Evolutionary conservation across 106 monocot genomes (phyloP).

Genomic region (Dioscorea zingiberensis): DNA sequence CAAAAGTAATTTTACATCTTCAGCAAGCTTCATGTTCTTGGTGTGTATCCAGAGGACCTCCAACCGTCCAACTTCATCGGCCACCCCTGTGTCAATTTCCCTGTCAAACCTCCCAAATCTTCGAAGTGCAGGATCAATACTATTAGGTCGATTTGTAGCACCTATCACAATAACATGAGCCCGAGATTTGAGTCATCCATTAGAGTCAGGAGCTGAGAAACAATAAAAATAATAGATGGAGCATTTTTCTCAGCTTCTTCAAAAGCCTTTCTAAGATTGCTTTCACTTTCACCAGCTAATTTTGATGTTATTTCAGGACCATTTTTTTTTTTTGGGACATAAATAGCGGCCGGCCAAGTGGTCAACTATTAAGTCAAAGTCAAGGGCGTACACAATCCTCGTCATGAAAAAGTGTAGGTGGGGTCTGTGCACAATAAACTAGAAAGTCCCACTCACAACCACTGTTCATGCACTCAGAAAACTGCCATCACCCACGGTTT

Average conservation of each 20-base stretch:
- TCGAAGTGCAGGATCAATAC: constrained; percentile 83
- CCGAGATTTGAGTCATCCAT: constrained; percentile 84
- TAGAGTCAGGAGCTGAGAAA: constrained; percentile 78
- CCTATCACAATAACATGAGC: constrained; percentile 92
- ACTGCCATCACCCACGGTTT: no score
- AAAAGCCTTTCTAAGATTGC: constrained; percentile 89
- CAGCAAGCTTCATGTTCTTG: constrained; percentile 89
- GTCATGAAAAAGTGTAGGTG: no score
- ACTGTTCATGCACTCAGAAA: no score
- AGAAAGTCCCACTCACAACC: no score
- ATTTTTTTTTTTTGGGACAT: no score
- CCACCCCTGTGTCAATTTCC: constrained; percentile 89
- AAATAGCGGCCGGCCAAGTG: no score
- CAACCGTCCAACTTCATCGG: constrained; percentile 79
- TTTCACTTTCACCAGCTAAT: constrained; percentile 91
- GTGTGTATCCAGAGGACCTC: constrained; percentile 92
- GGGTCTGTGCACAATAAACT: no score
- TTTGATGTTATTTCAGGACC: constrained; percentile 93
- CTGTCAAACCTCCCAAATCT: constrained; percentile 89
- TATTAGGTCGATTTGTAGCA: constrained; percentile 84
- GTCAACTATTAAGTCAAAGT: no score
- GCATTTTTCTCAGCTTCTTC: constrained; percentile 96
- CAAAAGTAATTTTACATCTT: constrained; percentile 37
- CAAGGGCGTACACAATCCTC: no score
- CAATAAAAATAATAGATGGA: constrained; percentile 89